A percentile compares a stretch with the other conserved stretches of the same genome.
Evolutionary conservation across 164 flowering plant genomes (phyloP).

Genomic region (Nymphaea thermarum): DNA sequence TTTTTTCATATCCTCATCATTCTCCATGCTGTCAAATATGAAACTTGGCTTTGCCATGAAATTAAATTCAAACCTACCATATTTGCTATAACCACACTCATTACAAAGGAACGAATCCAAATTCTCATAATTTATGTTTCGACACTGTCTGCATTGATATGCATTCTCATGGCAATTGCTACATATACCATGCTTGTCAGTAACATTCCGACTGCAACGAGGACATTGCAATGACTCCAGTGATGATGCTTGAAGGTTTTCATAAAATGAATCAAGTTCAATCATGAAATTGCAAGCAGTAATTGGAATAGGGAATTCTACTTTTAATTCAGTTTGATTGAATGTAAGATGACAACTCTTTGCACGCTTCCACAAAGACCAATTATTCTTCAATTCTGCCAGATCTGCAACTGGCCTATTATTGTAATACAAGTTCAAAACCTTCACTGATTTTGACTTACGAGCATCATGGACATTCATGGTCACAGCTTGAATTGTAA

Average conservation of each 20-base stretch:
- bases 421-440: constrained; percentile 88
- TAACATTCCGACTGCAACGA: constrained; percentile 92
- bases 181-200: constrained; percentile 97
- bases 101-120: constrained; percentile 96
- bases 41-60: constrained; percentile 99
- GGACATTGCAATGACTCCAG: constrained; percentile 98
- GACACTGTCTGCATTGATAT: constrained; percentile 98
- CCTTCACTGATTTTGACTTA: constrained; percentile 92
- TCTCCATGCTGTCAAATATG: constrained; percentile 94
- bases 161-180: constrained; percentile 98
- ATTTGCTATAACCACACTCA: constrained; percentile 99
- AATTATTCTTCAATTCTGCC: constrained; percentile 93
- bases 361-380: constrained; percentile 99
- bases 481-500: constrained; percentile 88
- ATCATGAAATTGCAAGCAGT: constrained; percentile 99
- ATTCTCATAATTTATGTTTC: constrained; percentile 97
- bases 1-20: constrained; percentile 97
- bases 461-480: constrained; percentile 99
- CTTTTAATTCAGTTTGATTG: constrained; percentile 94
- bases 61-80: constrained; percentile 97
- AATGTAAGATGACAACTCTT: constrained; percentile 93
- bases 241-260: constrained; percentile 95
- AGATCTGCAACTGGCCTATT: constrained; percentile 95
- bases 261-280: constrained; percentile 95
- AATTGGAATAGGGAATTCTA: constrained; percentile 93